Base-by-base conservation (phyloP, 129 eudicot genomes). In the Arctium lappa region DNA sequence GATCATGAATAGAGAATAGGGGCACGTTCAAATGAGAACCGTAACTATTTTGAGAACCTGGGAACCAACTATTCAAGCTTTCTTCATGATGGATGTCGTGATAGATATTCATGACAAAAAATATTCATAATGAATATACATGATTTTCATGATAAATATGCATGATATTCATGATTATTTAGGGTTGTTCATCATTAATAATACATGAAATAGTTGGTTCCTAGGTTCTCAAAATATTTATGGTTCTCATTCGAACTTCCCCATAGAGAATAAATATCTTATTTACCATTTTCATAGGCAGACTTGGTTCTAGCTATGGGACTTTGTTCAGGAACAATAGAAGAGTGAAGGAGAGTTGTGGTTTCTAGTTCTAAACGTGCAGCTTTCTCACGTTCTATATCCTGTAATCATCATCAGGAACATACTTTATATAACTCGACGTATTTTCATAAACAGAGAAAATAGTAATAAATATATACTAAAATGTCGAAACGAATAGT, bases 301-400 rank as follows among this genome's bases (percentile, higher is more conserved):
- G 97, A 85, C 32, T 89, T 92, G 22, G 87, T 90, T 88, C 86
- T 88, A 16, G 90, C 32, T 69, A 84, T 53, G 34, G 94, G 89
- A 83, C 86, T 88, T 65, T 89, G 96, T 77, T 91, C 97, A 69
- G 97, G 81, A 29, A 82, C 81, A 83, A 82, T 40, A 81, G 91
- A 82, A 80, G 92, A 38, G 77, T 90, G 97, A 71, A 83, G 86
- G 71, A 83, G 92, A 83, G 91, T 82, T 73, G 96, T 75, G 79
- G 88, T 88, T 84, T 94, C 97, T 82, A 88, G 86, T 75, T 94
- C 98, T 86, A 86, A 76, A 72, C 93, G 92, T 85, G 93, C 92
- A 75, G 97, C 91, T 84, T 89, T 91, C 85, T 94, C 98, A 69
- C 88, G 87, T 82, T 94, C 98, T 36, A 92, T 76, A 82, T 94